Base-by-base conservation (phyloP, 305 asterid genomes). In the Euphrasia arctica region DNA sequence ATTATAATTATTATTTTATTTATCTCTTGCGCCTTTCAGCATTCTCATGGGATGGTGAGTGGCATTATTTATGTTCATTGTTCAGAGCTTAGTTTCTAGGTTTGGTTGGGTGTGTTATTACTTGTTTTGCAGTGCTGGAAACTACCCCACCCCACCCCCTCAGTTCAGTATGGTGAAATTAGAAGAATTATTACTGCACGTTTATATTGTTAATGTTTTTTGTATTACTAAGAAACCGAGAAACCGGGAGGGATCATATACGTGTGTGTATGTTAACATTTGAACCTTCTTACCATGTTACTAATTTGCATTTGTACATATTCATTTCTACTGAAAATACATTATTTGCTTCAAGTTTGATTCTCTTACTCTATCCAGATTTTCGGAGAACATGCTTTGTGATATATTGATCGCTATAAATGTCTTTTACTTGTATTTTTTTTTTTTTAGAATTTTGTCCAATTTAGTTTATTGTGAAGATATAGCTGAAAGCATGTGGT, bases 401-500 rank as follows among this genome's bases (percentile, higher is more conserved):
- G 52, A 48, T 48, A 39, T 39, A 9, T 36, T 8, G 9, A 27
- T 28, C 34, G 6, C 18, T 48, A 22, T 8, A 9, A 25, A 34
- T 7, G 29, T 27, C 15, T 48, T 48, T 48, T 12, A n/a, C 52
- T 50, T 52, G 58, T 12, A 18, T 18, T 18, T 18, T 18, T 18
- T 18, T 18, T 18, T 55, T 48, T 31, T 32, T 52, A 4, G 25
- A 18, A 64, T 9, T 51, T 18, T 18, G 12, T 22, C 47, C 29
- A 15, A 36, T 18, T 63, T 29, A 48, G 18, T 48, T 48, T 4
- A 15, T 18, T 48, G 51, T 45, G 50, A 51, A 62, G 13, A 2
- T 60, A 49, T 68, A 32, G 55, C 27, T 41, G 62, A 50, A 36
- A 41, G 60, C 54, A 57, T 14, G 34, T 7, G 4, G 11, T 50